These are phyloP conservation scores for Agaricus blazei DNA, from an alignment of 768 basidiomycete species.

Conservation along the genomic window DNA sequence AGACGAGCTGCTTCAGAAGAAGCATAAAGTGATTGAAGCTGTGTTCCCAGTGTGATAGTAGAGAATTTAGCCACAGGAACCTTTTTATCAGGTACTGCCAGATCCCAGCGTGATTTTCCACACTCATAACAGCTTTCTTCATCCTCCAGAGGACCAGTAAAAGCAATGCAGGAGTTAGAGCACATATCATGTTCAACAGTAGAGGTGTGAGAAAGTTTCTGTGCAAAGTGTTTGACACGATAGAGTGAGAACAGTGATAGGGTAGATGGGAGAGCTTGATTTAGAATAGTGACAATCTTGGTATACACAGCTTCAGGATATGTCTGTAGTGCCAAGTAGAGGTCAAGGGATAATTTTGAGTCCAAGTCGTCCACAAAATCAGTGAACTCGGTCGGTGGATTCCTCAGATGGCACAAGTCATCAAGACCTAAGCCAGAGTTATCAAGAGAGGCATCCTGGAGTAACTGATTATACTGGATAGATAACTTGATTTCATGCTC, in stretches of 20 bases:
- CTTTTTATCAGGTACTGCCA: conserved; percentile 6
- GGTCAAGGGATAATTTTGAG: conserved; percentile 5
- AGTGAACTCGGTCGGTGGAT: conserved; percentile 13
- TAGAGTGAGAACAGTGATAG: conserved; percentile 21
- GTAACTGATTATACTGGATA: neutral
- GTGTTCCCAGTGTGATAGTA: conserved; percentile 39
- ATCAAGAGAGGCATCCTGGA: conserved; percentile 20
- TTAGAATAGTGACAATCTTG: neutral
- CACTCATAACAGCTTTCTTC: conserved; percentile 22
- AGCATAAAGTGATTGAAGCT: conserved; percentile 30
- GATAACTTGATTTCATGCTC: neutral
- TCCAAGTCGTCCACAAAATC: conserved; percentile 11
- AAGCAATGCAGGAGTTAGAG: conserved; percentile 26
- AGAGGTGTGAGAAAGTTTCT: conserved; percentile 26
- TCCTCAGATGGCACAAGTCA: conserved; percentile 18
- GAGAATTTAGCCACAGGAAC: neutral
- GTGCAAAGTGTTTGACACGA: conserved; percentile 20
- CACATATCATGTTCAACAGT: conserved; percentile 38
- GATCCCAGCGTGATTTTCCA: conserved; percentile 19
- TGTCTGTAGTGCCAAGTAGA: conserved; percentile 7
- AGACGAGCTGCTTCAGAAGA: conserved; percentile 17
- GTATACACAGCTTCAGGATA: conserved; percentile 10
- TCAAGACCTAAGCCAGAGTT: conserved; percentile 16
- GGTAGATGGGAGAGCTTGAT: neutral
- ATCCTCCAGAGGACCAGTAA: conserved; percentile 19